phyloP scores from a whole-genome alignment of 495 filamentous ascomycete genomes.

The Podospora australis region DNA sequence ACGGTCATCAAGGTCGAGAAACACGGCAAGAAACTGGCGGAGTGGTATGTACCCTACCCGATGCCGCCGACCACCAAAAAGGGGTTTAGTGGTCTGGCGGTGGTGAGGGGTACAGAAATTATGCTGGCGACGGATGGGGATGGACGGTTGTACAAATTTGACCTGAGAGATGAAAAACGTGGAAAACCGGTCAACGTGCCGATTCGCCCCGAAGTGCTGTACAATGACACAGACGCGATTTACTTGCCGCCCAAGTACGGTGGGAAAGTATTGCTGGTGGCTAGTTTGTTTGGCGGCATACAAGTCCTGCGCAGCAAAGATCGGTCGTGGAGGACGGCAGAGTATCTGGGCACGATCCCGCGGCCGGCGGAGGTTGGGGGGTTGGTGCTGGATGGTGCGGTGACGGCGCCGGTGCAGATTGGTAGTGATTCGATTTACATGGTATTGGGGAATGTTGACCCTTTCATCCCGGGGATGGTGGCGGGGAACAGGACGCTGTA shows the following conservation, averaged over 20 bases:
- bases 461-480: slow-evolving; percentile 20
- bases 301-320: slow-evolving; percentile 30
- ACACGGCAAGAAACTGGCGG: slow-evolving; percentile 17
- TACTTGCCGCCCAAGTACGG: slow-evolving; percentile 31
- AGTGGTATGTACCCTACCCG: slow-evolving; percentile 23
- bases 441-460: slow-evolving; percentile 21
- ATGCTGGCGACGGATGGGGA: slow-evolving; percentile 25
- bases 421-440: slow-evolving; percentile 18
- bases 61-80: slow-evolving; percentile 13
- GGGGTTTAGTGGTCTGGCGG: slow-evolving; percentile 27
- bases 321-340: slow-evolving; percentile 28
- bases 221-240: slow-evolving; percentile 25
- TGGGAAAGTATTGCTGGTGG: slow-evolving; percentile 28
- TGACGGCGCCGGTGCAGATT: slow-evolving; percentile 25
- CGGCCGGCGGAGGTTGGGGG: slow-evolving; percentile 11
- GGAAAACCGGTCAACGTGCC: slow-evolving; percentile 22
- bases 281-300: slow-evolving; percentile 18
- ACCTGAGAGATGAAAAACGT: slow-evolving; percentile 15
- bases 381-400: slow-evolving; percentile 8
- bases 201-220: slow-evolving; percentile 9
- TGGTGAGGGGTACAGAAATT: slow-evolving; percentile 15
- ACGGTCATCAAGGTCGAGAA: slow-evolving; percentile 22
- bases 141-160: slow-evolving; percentile 27
- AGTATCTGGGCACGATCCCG: slow-evolving; percentile 29
- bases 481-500: slow-evolving; percentile 26